Evolutionary conservation across 305 asterid genomes (phyloP).

Genomic region (Fraxinus floribunda): DNA sequence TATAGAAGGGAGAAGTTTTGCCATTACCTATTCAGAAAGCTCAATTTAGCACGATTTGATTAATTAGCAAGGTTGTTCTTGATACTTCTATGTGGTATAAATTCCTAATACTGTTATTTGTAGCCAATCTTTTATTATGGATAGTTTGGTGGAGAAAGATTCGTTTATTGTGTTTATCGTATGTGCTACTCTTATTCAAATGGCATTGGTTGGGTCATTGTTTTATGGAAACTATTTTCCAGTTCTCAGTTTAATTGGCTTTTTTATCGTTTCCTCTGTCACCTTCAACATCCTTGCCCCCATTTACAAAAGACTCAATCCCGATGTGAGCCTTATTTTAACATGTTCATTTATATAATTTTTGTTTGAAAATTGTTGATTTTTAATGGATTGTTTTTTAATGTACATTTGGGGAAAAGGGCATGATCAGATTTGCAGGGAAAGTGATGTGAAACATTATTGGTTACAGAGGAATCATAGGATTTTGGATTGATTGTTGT

Average conservation of each 20-base stretch:
- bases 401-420: slow-evolving; percentile 35
- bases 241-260: too few relatives aligned
- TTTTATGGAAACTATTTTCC: too few relatives aligned
- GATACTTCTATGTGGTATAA: too few relatives aligned
- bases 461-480: slow-evolving; percentile 83
- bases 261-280: slow-evolving; percentile 4
- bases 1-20: neutral
- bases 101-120: too few relatives aligned
- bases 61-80: too few relatives aligned
- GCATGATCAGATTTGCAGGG: slow-evolving; percentile 85
- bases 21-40: neutral
- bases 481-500: slow-evolving; percentile 83
- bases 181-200: too few relatives aligned
- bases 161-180: too few relatives aligned
- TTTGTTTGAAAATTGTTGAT: slow-evolving; percentile 3
- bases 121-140: too few relatives aligned
- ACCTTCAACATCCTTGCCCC: slow-evolving; percentile 95
- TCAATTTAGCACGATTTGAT: too few relatives aligned
- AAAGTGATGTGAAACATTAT: slow-evolving; percentile 74
- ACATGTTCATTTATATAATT: neutral
- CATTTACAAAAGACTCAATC: slow-evolving; percentile 81
- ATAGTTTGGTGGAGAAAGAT: too few relatives aligned
- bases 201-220: too few relatives aligned
- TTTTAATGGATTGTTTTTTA: neutral
- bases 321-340: slow-evolving; percentile 39